phyloP scores from a whole-genome alignment of 257 asterid genomes.

The Parsonsia alboflavescens region DNA sequence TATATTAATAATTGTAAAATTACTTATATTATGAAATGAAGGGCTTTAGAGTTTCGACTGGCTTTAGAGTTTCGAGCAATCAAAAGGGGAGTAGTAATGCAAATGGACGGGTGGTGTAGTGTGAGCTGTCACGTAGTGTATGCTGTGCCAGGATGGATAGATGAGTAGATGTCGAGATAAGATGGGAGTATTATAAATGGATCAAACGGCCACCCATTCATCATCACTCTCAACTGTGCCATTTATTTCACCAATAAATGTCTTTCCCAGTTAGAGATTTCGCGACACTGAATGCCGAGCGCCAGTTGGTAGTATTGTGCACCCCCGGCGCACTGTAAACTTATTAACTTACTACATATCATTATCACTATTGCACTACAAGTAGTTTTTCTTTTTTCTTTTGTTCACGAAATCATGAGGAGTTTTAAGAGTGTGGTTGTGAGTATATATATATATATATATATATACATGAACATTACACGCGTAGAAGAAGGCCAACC shows the following conservation, averaged over 20 bases:
- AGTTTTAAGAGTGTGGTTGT: neutral
- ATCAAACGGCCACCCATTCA: constrained; percentile 36
- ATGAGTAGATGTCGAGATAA: no score
- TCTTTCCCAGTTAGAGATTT: constrained; percentile 29
- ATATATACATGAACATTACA: constrained; percentile 8
- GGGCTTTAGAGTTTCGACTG: no score
- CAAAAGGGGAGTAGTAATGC: no score
- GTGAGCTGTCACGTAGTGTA: no score
- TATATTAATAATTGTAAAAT: no score
- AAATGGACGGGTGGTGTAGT: no score
- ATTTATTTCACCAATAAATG: constrained; percentile 48
- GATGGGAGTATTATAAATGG: no score
- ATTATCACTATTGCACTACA: neutral
- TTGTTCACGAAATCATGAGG: neutral
- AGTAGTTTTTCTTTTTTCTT: no score
- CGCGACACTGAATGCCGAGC: constrained; percentile 18
- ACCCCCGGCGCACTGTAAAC: neutral
- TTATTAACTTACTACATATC: neutral
- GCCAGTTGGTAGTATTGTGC: neutral
- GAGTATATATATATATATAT: constrained; percentile 10
- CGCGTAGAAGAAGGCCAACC: constrained; percentile 57
- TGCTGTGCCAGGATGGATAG: no score
- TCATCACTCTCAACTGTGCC: constrained; percentile 43
- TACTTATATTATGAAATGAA: no score
- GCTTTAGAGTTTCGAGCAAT: no score